Evolutionary conservation across 805 yeast species (phyloP).

Genomic region (Candida sithepensis): DNA sequence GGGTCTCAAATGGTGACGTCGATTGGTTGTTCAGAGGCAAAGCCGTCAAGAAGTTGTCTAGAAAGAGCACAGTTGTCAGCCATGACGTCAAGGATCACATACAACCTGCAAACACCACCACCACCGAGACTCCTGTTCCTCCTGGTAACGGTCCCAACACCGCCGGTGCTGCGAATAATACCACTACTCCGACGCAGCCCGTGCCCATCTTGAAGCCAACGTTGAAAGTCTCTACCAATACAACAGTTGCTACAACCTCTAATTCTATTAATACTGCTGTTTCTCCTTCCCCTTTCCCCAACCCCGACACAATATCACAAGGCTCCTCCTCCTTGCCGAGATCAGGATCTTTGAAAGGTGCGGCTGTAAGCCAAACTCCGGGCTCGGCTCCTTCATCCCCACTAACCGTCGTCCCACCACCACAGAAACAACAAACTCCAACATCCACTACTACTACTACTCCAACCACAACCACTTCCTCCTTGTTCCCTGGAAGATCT

Average conservation of each 20-base stretch:
- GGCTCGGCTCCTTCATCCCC: neutral
- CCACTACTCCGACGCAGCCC: neutral
- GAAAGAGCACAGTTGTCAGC: conserved; percentile 33
- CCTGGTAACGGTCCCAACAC: too few species aligned
- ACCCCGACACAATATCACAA: too few species aligned
- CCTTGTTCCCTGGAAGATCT: conserved; percentile 10
- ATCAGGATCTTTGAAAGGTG: neutral
- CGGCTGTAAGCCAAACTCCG: neutral
- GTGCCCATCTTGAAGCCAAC: neutral
- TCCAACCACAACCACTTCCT: conserved; percentile 3
- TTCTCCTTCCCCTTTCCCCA: too few species aligned
- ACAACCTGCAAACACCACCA: too few species aligned
- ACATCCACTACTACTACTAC: conserved; percentile 1
- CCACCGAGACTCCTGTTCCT: neutral
- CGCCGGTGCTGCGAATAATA: too few species aligned
- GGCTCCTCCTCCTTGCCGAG: too few species aligned
- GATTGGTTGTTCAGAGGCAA: conserved; percentile 86
- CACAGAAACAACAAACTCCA: neutral
- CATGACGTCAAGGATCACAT: conserved; percentile 30
- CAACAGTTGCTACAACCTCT: too few species aligned
- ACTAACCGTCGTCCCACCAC: neutral
- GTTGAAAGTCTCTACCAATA: neutral
- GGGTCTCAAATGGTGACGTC: conserved; percentile 71
- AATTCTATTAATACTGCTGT: too few species aligned
- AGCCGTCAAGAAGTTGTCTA: conserved; percentile 50